Conservation (phyloP, 768 basidiomycete genomes). For the Boletus rufocinnamomeus region DNA sequence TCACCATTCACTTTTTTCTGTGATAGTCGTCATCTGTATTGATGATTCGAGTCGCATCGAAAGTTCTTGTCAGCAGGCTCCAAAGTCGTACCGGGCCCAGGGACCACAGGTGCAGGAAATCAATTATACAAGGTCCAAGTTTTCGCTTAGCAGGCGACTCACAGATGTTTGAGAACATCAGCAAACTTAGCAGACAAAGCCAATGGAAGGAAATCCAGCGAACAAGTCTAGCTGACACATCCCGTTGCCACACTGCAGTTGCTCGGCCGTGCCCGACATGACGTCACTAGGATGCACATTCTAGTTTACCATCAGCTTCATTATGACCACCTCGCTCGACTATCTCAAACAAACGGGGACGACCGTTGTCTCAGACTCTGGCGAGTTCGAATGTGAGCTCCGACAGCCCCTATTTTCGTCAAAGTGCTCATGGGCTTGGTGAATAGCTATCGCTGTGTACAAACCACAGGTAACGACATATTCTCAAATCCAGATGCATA, state of each 20-base stretch:
- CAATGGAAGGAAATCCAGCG: background rate
- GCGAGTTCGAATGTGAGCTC: slow-evolving; percentile 78
- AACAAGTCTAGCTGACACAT: background rate
- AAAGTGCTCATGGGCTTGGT: slow-evolving; percentile 18
- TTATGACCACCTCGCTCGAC: slow-evolving; percentile 77
- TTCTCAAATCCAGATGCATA: no score
- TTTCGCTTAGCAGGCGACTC: background rate
- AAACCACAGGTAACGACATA: slow-evolving; percentile 71
- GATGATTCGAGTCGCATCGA: no score
- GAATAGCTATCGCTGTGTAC: slow-evolving; percentile 83
- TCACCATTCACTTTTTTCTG: no score
- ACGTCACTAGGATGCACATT: no score
- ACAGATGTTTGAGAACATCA: background rate
- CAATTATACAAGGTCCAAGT: background rate
- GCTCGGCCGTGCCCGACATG: no score
- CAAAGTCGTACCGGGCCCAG: background rate
- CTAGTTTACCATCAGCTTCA: slow-evolving; percentile 30
- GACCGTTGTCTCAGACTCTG: slow-evolving; percentile 92
- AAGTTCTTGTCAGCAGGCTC: no score
- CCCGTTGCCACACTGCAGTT: background rate
- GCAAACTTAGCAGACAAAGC: background rate
- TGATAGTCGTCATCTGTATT: no score
- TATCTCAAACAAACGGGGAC: slow-evolving; percentile 86
- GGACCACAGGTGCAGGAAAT: background rate
- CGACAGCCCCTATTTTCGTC: slow-evolving; percentile 11